Evolutionary conservation across 768 basidiomycete species (phyloP).

Genomic region (Tylopilus felleus): DNA sequence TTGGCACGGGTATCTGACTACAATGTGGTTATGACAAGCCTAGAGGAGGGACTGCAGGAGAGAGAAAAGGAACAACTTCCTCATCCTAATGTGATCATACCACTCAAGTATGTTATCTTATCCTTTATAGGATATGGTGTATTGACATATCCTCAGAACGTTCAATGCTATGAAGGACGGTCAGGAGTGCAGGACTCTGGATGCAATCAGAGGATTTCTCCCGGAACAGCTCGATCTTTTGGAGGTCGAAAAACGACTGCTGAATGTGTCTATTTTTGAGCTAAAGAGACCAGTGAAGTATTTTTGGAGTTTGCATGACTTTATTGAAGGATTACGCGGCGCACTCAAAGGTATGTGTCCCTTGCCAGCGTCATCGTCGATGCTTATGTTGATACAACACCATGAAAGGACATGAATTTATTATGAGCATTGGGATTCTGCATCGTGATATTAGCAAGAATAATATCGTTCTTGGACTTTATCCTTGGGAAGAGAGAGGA

Average conservation of each 20-base stretch:
- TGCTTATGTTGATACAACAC: no score
- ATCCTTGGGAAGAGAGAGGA: conserved; percentile 9
- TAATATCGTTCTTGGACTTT: neutral
- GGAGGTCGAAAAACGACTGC: neutral
- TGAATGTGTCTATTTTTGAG: neutral
- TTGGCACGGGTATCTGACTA: no score
- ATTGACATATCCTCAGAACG: neutral
- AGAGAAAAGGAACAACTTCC: no score
- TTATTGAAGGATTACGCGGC: neutral
- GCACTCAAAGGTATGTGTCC: neutral
- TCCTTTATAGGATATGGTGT: neutral
- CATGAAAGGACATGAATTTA: neutral
- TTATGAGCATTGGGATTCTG: neutral
- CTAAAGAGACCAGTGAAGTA: neutral
- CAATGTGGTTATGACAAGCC: neutral
- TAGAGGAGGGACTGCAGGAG: no score
- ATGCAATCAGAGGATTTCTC: neutral
- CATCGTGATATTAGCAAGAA: neutral
- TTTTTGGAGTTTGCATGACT: conserved; percentile 2
- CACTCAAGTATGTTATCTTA: neutral
- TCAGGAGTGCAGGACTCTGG: neutral
- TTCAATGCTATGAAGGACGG: neutral
- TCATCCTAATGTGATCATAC: no score
- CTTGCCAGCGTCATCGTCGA: neutral
- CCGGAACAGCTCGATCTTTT: neutral